Evolutionary conservation across 805 yeast genomes (phyloP).

Genomic region (Gaillardinia entomophila): DNA sequence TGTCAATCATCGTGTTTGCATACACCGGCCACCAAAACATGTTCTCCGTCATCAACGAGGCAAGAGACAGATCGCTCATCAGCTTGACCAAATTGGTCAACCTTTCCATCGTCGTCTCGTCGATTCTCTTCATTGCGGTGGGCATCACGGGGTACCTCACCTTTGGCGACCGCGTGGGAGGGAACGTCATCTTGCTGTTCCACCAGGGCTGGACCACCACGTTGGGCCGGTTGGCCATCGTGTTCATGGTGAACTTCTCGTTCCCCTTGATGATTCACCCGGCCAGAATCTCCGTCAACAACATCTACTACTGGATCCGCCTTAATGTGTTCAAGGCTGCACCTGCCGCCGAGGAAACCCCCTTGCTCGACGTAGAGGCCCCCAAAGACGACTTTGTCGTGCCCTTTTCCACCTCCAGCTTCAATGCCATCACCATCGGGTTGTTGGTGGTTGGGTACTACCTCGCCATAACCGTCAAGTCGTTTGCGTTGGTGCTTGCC

Average conservation of each 20-base stretch:
- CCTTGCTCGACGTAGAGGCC: background rate
- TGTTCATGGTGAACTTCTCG: slow-evolving; percentile 72
- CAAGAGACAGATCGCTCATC: slow-evolving; percentile 47
- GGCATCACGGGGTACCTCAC: slow-evolving; percentile 83
- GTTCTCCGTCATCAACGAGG: slow-evolving; percentile 84
- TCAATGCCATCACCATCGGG: slow-evolving; percentile 20
- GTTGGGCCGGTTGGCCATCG: slow-evolving; percentile 76
- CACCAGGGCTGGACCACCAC: slow-evolving; percentile 50
- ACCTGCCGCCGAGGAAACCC: background rate
- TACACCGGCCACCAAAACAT: slow-evolving; percentile 95
- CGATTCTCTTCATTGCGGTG: slow-evolving; percentile 57
- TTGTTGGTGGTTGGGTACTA: slow-evolving; percentile 49
- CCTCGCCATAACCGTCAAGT: slow-evolving; percentile 60
- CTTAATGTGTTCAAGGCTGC: slow-evolving; percentile 8
- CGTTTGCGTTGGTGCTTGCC: slow-evolving; percentile 78
- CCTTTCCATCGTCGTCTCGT: slow-evolving; percentile 55
- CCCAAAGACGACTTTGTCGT: slow-evolving; percentile 10
- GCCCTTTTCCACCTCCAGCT: slow-evolving; percentile 21
- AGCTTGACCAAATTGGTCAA: slow-evolving; percentile 43
- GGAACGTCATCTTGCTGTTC: slow-evolving; percentile 77
- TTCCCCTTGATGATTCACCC: slow-evolving; percentile 91
- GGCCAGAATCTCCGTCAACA: slow-evolving; percentile 74
- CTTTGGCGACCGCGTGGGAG: slow-evolving; percentile 74
- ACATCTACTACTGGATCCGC: slow-evolving; percentile 52
- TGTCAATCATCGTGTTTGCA: slow-evolving; percentile 92